These are phyloP conservation scores for Sequoia sempervirens DNA, from an alignment of 75 land plant genomes.

Conservation along the genomic window DNA sequence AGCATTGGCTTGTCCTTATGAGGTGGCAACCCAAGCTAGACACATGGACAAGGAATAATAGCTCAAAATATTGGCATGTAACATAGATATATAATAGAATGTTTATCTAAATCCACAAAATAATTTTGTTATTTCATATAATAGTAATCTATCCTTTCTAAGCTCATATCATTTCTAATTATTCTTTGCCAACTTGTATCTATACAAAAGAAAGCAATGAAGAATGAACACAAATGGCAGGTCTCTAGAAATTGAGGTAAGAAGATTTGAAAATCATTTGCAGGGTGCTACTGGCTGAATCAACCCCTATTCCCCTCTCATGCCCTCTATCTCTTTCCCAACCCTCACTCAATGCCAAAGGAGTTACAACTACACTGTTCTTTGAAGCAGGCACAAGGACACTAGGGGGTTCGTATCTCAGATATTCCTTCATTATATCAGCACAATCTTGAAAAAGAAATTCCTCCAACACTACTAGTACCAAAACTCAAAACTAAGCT, in stretches of 20 bases:
- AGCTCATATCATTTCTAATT: neutral
- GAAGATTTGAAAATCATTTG: neutral
- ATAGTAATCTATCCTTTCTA: neutral
- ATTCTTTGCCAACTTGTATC: neutral
- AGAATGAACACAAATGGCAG: neutral
- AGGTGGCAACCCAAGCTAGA: neutral
- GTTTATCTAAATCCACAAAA: too few species aligned
- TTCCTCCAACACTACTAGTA: too few species aligned
- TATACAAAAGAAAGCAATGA: neutral
- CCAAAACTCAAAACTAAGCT: too few species aligned
- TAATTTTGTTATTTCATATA: neutral
- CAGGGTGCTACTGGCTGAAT: neutral
- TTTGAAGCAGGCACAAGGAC: neutral
- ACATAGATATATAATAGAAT: too few species aligned
- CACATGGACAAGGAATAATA: neutral
- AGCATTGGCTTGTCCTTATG: neutral
- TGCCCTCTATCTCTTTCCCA: neutral
- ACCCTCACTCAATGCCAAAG: neutral
- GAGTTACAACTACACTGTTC: neutral
- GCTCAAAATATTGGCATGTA: neutral
- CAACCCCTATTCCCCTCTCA: too few species aligned
- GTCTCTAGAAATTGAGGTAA: neutral
- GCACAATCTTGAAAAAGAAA: too few species aligned
- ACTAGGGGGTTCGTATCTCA: neutral
- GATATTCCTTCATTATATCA: neutral